These are phyloP conservation scores for Chaetomium sp. DNA, from an alignment of 2,329 filamentous ascomycete genomes.

Conservation along the genomic window DNA sequence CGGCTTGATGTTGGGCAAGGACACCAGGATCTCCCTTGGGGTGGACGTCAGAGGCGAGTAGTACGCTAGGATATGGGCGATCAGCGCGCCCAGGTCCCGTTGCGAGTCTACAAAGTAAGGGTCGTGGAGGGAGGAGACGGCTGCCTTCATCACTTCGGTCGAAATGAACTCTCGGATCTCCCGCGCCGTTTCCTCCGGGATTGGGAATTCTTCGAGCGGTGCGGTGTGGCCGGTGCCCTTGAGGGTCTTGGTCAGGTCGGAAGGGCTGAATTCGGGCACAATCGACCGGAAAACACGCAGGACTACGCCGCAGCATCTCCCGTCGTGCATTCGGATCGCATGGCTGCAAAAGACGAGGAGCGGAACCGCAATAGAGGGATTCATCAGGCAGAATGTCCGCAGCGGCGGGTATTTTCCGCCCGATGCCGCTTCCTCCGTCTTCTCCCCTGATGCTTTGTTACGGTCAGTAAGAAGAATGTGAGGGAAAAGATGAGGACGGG, in stretches of 20 bases:
- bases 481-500: background rate
- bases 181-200: conserved; percentile 48
- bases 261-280: conserved; percentile 63
- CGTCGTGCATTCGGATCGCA: conserved; percentile 82
- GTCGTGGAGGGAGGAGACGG: conserved; percentile 85
- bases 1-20: conserved; percentile 68
- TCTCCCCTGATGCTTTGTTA: conserved; percentile 22
- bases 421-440: conserved; percentile 26
- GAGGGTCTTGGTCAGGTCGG: conserved; percentile 21
- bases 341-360: conserved; percentile 89
- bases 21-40: conserved; percentile 68
- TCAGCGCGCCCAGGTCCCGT: conserved; percentile 80
- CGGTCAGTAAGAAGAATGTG: no score
- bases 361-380: conserved; percentile 73
- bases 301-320: conserved; percentile 78
- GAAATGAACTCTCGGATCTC: conserved; percentile 86
- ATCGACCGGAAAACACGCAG: conserved; percentile 81
- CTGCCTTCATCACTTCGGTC: conserved; percentile 80
- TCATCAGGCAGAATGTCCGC: conserved; percentile 74
- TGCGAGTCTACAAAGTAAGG: conserved; percentile 96
- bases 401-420: conserved; percentile 51
- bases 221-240: conserved; percentile 16
- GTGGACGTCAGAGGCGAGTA: conserved; percentile 66
- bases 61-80: conserved; percentile 74
- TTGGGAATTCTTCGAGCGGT: conserved; percentile 36